These are phyloP conservation scores for Phytophthora agathidicida DNA, from an alignment of 352 stramenopile genomes.

Conservation along the genomic window DNA sequence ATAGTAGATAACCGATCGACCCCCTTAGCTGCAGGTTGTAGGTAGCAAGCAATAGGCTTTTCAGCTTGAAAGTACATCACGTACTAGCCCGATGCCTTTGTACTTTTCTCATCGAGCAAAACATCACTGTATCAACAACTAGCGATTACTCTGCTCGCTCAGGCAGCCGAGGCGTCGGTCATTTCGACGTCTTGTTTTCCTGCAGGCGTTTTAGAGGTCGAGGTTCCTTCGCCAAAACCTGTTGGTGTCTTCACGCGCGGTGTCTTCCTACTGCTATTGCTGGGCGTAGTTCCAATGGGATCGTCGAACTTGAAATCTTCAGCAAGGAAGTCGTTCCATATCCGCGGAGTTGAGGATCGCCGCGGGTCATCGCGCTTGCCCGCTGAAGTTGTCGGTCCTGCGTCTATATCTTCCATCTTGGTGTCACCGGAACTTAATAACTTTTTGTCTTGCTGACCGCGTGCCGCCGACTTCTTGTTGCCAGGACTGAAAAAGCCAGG, in stretches of 20 bases:
- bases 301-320: conserved; percentile 76
- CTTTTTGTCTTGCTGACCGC: conserved; percentile 29
- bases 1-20: conserved; percentile 34
- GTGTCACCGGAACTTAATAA: conserved; percentile 15
- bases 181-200: conserved; percentile 30
- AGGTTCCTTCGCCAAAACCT: conserved; percentile 2
- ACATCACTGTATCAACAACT: no score
- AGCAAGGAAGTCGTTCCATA: conserved; percentile 78
- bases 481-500: conserved; percentile 36
- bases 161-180: conserved; percentile 33
- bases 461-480: conserved; percentile 32
- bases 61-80: conserved; percentile 19
- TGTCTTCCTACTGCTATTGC: conserved; percentile 25
- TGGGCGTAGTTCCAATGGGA: conserved; percentile 21
- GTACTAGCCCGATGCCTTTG: conserved; percentile 5
- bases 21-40: conserved; percentile 34
- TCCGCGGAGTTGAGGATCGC: conserved; percentile 45
- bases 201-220: not conserved
- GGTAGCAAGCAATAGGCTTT: conserved; percentile 31
- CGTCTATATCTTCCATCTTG: conserved; percentile 27
- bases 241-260: conserved; percentile 5
- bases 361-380: conserved; percentile 15
- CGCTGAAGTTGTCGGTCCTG: conserved; percentile 3
- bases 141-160: conserved; percentile 6
- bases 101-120: no score